Conservation (phyloP, 2,329 filamentous ascomycete genomes). For the Claviceps lovelessii region DNA sequence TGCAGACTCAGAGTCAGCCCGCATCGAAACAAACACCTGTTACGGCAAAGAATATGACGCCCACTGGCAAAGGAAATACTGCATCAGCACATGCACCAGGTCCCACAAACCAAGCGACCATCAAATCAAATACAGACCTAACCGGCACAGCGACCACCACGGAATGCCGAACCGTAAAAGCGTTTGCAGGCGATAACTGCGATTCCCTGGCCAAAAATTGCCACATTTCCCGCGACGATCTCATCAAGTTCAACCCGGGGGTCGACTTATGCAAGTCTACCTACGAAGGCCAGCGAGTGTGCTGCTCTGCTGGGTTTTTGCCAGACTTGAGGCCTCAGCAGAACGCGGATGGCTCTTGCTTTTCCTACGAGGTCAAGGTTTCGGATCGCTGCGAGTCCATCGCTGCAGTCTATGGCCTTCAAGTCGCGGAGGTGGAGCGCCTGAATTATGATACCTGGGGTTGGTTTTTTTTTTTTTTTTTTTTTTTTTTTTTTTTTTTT, state of each 20-base stretch:
- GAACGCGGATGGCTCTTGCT: slow-evolving; percentile 20
- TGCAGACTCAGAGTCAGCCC: neutral
- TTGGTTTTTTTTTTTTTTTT: neutral
- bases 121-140: neutral
- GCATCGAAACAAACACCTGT: neutral
- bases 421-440: neutral
- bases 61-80: neutral
- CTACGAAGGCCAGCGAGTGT: slow-evolving; percentile 18
- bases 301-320: slow-evolving; percentile 18
- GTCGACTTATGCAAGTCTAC: slow-evolving; percentile 15
- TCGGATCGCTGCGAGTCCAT: slow-evolving; percentile 23
- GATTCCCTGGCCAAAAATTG: slow-evolving; percentile 19
- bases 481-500: neutral
- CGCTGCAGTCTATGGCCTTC: slow-evolving; percentile 7
- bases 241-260: slow-evolving; percentile 20
- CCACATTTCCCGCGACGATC: slow-evolving; percentile 20
- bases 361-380: slow-evolving; percentile 17
- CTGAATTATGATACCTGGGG: neutral
- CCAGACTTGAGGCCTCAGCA: slow-evolving; percentile 6
- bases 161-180: neutral
- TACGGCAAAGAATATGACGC: too few relatives aligned
- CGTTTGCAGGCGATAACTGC: slow-evolving; percentile 19
- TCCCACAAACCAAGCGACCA: neutral
- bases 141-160: neutral
- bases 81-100: neutral